Conservation (phyloP, 352 stramenopile genomes). For the Globisporangium takayamanum region DNA sequence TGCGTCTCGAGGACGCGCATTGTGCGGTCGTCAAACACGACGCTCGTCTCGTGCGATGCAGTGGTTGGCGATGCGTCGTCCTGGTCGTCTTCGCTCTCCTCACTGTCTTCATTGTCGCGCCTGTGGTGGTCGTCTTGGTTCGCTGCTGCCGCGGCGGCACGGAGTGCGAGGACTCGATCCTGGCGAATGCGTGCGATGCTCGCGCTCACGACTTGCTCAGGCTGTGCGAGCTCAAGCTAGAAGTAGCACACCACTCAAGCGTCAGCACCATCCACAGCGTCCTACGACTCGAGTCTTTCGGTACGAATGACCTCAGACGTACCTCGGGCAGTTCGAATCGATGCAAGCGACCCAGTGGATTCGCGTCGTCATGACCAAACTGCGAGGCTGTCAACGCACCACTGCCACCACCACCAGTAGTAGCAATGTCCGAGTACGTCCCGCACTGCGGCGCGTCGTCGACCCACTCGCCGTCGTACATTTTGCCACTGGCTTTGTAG, state of each 20-base stretch:
- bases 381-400: slow-evolving; percentile 8
- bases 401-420: slow-evolving; percentile 14
- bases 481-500: slow-evolving; percentile 77
- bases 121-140: slow-evolving; percentile 3
- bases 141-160: slow-evolving; percentile 22
- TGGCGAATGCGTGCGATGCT: slow-evolving; percentile 66
- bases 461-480: slow-evolving; percentile 89
- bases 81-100: slow-evolving; percentile 4
- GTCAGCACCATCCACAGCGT: too few species aligned
- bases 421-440: slow-evolving; percentile 36
- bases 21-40: slow-evolving; percentile 60
- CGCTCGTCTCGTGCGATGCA: slow-evolving; percentile 16
- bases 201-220: slow-evolving; percentile 69
- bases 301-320: neutral
- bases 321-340: slow-evolving; percentile 67
- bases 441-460: slow-evolving; percentile 71
- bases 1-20: slow-evolving; percentile 47
- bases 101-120: slow-evolving; percentile 1
- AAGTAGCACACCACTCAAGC: neutral
- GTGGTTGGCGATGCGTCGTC: slow-evolving; percentile 7
- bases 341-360: slow-evolving; percentile 6
- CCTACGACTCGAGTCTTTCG: neutral
- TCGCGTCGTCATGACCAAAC: neutral
- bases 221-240: slow-evolving; percentile 61
- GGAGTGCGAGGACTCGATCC: slow-evolving; percentile 45